Evolutionary conservation across 2,329 filamentous ascomycete species (phyloP).

Genomic region (Dactylonectria macrodidyma): DNA sequence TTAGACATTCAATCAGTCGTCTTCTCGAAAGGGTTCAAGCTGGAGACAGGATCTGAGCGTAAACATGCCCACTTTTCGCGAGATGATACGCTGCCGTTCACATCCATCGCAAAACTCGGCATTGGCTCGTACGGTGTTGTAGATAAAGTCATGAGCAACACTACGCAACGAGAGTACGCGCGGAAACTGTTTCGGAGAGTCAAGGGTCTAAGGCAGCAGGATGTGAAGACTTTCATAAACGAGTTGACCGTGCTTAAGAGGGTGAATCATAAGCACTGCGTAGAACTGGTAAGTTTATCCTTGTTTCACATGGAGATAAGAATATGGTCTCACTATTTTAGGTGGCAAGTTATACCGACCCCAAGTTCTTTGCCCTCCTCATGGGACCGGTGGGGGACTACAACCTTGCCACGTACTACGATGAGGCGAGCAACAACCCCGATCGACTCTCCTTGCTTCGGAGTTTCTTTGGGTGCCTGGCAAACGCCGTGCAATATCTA

Average conservation of each 20-base stretch:
- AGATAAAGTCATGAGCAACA: constrained; percentile 10
- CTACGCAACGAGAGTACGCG: constrained; percentile 1
- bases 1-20: background rate
- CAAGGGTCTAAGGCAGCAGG: background rate
- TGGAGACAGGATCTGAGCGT: background rate
- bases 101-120: background rate
- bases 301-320: no score
- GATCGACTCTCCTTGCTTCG: constrained; percentile 8
- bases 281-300: background rate
- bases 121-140: background rate
- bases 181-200: background rate
- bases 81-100: constrained; percentile 1
- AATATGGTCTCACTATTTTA: background rate
- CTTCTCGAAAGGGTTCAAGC: constrained; percentile 6
- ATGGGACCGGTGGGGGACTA: constrained; percentile 3
- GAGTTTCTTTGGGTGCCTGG: constrained; percentile 22
- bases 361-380: constrained; percentile 7
- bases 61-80: constrained; percentile 4
- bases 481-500: constrained; percentile 17
- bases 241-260: constrained; percentile 2
- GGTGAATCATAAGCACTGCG: constrained; percentile 6
- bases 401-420: constrained; percentile 1
- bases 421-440: background rate
- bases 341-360: constrained; percentile 10
- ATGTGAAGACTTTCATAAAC: constrained; percentile 5